A percentile compares a stretch with the other conserved stretches of the same genome.
These are phyloP conservation scores for Chaetothyriales sp. DNA, from an alignment of 2,329 filamentous ascomycete genomes.

Conservation along the genomic window DNA sequence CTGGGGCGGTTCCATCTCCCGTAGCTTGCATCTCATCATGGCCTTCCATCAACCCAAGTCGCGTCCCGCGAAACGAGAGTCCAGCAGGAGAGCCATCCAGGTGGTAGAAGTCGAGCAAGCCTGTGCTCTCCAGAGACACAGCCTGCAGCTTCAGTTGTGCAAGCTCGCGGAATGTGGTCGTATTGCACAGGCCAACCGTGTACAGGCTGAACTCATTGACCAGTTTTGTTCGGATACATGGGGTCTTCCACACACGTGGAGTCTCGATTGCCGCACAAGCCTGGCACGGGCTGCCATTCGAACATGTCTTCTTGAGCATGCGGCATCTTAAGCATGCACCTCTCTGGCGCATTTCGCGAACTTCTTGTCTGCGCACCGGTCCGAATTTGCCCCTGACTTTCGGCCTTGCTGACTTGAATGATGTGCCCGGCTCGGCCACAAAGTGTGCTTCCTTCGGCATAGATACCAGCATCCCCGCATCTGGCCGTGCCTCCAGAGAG, in stretches of 20 bases:
- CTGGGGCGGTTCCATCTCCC: not conserved
- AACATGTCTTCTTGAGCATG: conserved; percentile 53
- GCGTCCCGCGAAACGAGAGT: not conserved
- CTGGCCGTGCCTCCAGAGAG: not conserved
- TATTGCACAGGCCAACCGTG: conserved; percentile 39
- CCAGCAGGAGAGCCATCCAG: not conserved
- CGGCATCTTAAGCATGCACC: conserved; percentile 50
- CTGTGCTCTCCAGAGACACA: conserved; percentile 18
- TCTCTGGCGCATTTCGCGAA: conserved; percentile 45
- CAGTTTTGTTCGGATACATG: conserved; percentile 45
- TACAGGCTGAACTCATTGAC: conserved; percentile 46
- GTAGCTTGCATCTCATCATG: not conserved
- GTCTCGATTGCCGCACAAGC: conserved; percentile 47
- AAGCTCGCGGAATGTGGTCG: conserved; percentile 39
- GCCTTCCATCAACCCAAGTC: not conserved
- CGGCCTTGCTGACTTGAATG: conserved; percentile 29
- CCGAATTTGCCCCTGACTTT: conserved; percentile 44
- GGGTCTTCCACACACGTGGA: conserved; percentile 47
- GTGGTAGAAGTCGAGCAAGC: not conserved
- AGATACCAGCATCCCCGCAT: not conserved
- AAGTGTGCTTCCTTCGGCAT: conserved; percentile 1
- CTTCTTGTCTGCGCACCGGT: conserved; percentile 43
- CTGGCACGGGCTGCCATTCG: conserved; percentile 45
- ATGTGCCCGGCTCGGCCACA: conserved; percentile 24
- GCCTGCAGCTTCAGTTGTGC: conserved; percentile 36